phyloP scores from a whole-genome alignment of 2,329 filamentous ascomycete genomes.

The Thelonectria rubi region DNA sequence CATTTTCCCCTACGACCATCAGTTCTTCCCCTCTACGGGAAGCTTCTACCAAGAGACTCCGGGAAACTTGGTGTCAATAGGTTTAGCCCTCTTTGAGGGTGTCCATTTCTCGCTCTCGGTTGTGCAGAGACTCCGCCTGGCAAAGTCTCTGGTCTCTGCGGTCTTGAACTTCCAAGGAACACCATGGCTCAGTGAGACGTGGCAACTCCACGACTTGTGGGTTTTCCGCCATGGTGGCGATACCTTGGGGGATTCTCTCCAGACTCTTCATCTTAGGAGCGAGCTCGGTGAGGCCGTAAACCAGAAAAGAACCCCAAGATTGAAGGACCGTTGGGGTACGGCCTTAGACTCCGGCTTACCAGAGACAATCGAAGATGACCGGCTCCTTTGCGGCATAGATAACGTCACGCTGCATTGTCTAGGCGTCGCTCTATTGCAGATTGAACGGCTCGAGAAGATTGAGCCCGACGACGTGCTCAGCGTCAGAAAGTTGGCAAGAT shows the following conservation, averaged over 20 bases:
- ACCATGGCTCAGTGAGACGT: not conserved
- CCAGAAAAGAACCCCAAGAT: not conserved
- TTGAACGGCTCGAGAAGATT: conserved; percentile 36
- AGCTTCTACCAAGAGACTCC: not conserved
- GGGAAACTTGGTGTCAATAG: not conserved
- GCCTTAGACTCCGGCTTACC: not conserved
- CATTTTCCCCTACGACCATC: not conserved
- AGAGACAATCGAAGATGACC: conserved; percentile 19
- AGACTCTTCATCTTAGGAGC: not conserved
- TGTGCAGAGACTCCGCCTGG: not conserved
- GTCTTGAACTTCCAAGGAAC: conserved; percentile 1
- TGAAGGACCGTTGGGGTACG: not conserved
- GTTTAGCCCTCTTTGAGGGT: not conserved
- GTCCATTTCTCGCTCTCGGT: not conserved
- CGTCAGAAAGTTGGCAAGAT: conserved; percentile 31
- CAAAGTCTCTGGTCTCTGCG: not conserved
- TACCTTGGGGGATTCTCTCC: not conserved
- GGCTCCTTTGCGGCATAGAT: conserved; percentile 30
- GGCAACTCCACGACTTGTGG: not conserved
- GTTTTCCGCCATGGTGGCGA: not conserved
- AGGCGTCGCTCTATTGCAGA: conserved; percentile 42
- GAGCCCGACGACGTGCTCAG: conserved; percentile 35
- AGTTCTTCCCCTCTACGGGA: not conserved
- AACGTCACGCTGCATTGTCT: conserved; percentile 42
- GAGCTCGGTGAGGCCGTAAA: not conserved